A percentile compares a stretch with the other conserved stretches of the same genome.
These are phyloP conservation scores for Rhypophila decipiens DNA, from an alignment of 495 filamentous ascomycete genomes.

Conservation along the genomic window DNA sequence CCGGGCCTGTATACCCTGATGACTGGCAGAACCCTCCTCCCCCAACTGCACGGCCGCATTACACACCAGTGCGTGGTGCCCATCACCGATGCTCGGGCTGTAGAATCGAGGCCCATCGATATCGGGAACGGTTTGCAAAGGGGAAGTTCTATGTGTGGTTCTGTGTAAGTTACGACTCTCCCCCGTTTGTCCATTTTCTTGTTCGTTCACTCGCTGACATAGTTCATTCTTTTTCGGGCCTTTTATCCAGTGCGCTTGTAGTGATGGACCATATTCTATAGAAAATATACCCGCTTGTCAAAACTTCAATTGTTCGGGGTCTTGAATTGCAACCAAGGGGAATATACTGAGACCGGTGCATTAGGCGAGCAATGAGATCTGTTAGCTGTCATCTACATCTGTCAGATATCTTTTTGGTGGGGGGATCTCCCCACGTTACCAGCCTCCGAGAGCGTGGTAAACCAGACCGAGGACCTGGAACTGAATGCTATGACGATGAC, in stretches of 20 bases:
- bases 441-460: no score
- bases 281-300: background rate
- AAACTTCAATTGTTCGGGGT: background rate
- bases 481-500: no score
- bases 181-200: background rate
- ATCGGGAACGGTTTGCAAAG: background rate
- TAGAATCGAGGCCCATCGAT: background rate
- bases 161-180: background rate
- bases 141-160: background rate
- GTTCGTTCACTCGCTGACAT: background rate
- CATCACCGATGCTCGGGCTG: background rate
- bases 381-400: no score
- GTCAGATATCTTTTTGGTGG: no score
- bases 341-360: no score
- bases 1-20: background rate
- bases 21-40: background rate
- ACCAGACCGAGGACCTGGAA: no score
- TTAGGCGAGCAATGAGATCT: no score
- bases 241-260: background rate
- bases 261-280: background rate
- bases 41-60: background rate
- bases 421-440: no score
- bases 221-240: no score
- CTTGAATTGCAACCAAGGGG: background rate
- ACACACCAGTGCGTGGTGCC: no score